Evolutionary conservation across 306 rosid genomes (phyloP).

Genomic region (Potentilla sterilis): DNA sequence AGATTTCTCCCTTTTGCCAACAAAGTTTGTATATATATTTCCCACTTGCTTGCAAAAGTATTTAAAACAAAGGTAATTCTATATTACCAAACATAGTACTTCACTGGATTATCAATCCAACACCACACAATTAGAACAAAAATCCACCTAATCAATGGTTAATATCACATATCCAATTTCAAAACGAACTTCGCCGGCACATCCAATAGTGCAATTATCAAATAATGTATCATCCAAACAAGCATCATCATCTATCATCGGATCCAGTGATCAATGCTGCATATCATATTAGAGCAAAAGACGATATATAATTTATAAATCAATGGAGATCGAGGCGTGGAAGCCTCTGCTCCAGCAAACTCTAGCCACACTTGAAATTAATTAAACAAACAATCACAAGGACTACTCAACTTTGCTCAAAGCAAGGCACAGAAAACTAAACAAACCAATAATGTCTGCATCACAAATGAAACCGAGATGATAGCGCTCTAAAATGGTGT

Average conservation of each 20-base stretch:
- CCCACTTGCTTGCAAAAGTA: not conserved
- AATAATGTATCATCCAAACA: slow-evolving; percentile 10
- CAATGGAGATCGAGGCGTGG: slow-evolving; percentile 45
- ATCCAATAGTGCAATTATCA: slow-evolving; percentile 2
- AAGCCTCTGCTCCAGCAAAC: slow-evolving; percentile 23
- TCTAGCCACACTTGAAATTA: slow-evolving; percentile 9
- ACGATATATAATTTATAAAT: not conserved
- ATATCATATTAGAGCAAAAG: not conserved
- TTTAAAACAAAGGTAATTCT: not conserved
- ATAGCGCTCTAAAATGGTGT: slow-evolving; percentile 32
- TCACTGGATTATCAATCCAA: not conserved
- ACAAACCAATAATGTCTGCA: slow-evolving; percentile 29
- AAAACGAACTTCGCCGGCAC: not conserved
- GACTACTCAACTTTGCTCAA: slow-evolving; percentile 32
- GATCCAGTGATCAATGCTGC: slow-evolving; percentile 18
- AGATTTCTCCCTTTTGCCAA: not conserved
- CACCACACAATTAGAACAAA: not conserved
- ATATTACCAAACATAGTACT: not conserved
- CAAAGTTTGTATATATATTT: not conserved
- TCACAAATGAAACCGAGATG: slow-evolving; percentile 13
- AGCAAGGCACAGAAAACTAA: slow-evolving; percentile 23
- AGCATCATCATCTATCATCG: slow-evolving; percentile 15
- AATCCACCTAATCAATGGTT: not conserved
- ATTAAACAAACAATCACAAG: slow-evolving; percentile 15
- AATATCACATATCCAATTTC: not conserved